A percentile compares a stretch with the other conserved stretches of the same genome.
Conservation (phyloP, 345 rosid genomes). For the Nasturtium officinale region DNA sequence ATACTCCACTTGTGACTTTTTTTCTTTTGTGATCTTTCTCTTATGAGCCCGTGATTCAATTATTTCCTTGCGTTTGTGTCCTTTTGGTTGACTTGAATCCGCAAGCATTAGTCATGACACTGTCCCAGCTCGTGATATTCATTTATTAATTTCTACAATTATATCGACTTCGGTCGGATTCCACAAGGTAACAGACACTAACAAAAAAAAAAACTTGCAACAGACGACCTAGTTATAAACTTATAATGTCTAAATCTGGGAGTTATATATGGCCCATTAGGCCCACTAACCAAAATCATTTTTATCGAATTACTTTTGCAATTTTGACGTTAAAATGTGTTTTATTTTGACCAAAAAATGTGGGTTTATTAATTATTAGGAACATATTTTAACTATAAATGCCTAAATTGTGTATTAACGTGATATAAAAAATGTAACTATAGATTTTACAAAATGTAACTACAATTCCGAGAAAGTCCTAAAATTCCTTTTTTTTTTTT, state of each 20-base stretch:
- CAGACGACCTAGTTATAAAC: no score
- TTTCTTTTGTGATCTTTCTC: background rate
- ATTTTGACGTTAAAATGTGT: background rate
- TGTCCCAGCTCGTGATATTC: slow-evolving; percentile 38
- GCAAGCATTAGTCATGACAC: slow-evolving; percentile 33
- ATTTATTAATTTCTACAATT: slow-evolving; percentile 26
- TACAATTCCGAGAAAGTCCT: background rate
- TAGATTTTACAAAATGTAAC: no score
- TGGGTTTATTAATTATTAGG: no score
- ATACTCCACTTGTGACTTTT: background rate
- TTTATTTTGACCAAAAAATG: background rate
- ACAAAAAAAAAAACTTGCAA: no score
- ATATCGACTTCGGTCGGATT: slow-evolving; percentile 21
- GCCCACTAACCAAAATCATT: slow-evolving; percentile 22
- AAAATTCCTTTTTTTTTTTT: background rate
- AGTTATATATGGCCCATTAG: slow-evolving; percentile 11
- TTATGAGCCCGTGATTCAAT: slow-evolving; percentile 37
- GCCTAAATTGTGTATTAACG: no score
- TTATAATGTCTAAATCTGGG: no score
- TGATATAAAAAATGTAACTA: no score
- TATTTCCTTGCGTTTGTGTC: slow-evolving; percentile 28
- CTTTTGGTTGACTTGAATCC: slow-evolving; percentile 42
- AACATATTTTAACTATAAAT: no score
- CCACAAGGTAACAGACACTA: background rate
- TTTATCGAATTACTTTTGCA: background rate